Evolutionary conservation across 371 early-diverging fungal species (phyloP).

Genomic region (Nematocida ironsii): DNA sequence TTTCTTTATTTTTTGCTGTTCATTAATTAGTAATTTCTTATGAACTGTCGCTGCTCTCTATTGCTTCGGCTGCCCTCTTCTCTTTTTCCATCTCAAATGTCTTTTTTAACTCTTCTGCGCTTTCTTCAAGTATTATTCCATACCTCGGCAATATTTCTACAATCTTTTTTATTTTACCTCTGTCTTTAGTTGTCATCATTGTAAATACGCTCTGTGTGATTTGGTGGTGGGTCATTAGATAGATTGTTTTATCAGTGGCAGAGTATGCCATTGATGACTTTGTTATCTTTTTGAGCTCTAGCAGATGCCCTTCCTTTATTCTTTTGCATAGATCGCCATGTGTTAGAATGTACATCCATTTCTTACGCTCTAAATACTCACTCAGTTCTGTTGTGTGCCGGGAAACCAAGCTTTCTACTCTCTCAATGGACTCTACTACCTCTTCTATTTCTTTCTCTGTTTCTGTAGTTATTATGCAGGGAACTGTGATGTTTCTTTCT

Average conservation of each 20-base stretch:
- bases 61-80: background rate
- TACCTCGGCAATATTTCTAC: constrained; percentile 28
- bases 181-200: constrained; percentile 33
- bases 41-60: background rate
- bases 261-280: constrained; percentile 24
- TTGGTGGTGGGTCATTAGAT: constrained; percentile 42
- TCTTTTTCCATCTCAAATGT: constrained; percentile 13
- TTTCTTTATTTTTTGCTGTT: background rate
- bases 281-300: constrained; percentile 3
- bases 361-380: constrained; percentile 42
- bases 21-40: background rate
- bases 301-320: constrained; percentile 1
- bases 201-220: constrained; percentile 33
- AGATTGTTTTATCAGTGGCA: constrained; percentile 13
- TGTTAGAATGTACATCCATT: constrained; percentile 29
- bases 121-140: constrained; percentile 39
- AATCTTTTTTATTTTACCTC: constrained; percentile 36
- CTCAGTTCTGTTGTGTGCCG: constrained; percentile 10
- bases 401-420: background rate
- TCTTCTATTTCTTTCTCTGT: background rate
- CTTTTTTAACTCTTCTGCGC: constrained; percentile 31
- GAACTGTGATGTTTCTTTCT: constrained; percentile 44
- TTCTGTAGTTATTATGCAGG: constrained; percentile 25
- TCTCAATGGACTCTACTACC: background rate
- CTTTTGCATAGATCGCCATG: background rate